Percentiles rank a stretch among this genome's conserved stretches.
phyloP scores from a whole-genome alignment of 202 grass and related monocot species.

The Bolboschoenoplectus hybrid region DNA sequence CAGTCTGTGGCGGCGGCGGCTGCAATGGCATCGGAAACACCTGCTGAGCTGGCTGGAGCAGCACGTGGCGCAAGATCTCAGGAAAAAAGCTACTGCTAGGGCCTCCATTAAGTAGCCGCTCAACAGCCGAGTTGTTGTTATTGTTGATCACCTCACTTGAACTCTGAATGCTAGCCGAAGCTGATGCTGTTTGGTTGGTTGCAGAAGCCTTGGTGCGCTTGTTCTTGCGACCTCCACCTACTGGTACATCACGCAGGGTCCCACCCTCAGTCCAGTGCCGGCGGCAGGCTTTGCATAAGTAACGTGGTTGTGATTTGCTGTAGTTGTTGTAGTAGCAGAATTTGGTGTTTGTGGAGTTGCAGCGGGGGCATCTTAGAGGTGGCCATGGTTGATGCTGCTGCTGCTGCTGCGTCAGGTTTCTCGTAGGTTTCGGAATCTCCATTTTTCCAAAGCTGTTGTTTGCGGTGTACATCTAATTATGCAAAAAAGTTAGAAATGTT shows the following conservation, averaged over 20 bases:
- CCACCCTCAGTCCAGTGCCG: constrained; percentile 94
- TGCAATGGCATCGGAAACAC: neutral
- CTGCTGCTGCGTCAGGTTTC: constrained; percentile 52
- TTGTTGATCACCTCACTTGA: neutral
- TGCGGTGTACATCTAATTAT: constrained; percentile 33
- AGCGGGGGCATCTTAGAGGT: constrained; percentile 69
- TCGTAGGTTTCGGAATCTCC: constrained; percentile 16
- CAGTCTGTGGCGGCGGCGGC: neutral
- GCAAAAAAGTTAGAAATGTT: constrained; percentile 11
- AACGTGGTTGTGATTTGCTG: constrained; percentile 79
- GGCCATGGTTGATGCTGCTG: constrained; percentile 48
- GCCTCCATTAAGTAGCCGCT: constrained; percentile 1
- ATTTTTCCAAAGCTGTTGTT: neutral
- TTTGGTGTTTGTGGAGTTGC: constrained; percentile 79
- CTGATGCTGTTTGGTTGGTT: neutral
- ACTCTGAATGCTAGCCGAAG: constrained; percentile 13
- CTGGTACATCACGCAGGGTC: constrained; percentile 86
- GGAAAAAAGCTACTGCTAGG: constrained; percentile 50
- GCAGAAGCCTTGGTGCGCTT: constrained; percentile 45
- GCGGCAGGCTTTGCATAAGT: constrained; percentile 76
- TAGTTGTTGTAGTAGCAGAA: constrained; percentile 99
- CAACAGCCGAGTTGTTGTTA: neutral
- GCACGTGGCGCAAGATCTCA: constrained; percentile 60
- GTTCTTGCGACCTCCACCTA: constrained; percentile 86
- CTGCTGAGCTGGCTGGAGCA: constrained; percentile 45